Evolutionary conservation across 352 stramenopile species (phyloP).

Genomic region (Globisporangium emineosum): DNA sequence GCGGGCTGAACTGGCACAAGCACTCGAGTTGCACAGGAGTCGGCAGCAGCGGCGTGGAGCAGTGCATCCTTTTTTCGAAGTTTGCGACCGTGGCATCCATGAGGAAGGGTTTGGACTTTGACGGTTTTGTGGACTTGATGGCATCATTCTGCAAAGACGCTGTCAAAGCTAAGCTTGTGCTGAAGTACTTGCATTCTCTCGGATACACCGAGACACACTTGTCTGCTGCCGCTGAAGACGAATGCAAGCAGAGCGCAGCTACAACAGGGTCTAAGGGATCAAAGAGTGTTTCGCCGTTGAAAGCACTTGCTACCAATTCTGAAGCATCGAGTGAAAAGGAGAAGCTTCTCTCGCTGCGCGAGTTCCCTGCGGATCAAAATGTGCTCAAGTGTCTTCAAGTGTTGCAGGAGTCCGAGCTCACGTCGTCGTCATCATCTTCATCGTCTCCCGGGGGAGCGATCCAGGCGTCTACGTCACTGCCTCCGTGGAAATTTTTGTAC

Average conservation of each 20-base stretch:
- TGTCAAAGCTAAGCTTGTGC: slow-evolving; percentile 38
- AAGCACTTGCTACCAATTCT: neutral
- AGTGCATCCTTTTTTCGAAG: slow-evolving; percentile 74
- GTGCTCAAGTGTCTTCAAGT: slow-evolving; percentile 76
- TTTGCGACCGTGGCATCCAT: slow-evolving; percentile 36
- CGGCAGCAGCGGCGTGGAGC: slow-evolving; percentile 10
- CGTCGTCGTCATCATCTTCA: neutral
- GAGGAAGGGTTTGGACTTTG: slow-evolving; percentile 26
- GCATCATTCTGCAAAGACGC: slow-evolving; percentile 39
- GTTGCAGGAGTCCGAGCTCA: slow-evolving; percentile 27
- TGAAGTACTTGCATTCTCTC: slow-evolving; percentile 44
- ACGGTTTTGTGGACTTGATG: slow-evolving; percentile 47
- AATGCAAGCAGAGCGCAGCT: slow-evolving; percentile 1
- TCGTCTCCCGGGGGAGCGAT: neutral
- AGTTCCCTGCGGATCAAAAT: slow-evolving; percentile 68
- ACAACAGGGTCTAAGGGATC: neutral
- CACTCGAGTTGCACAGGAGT: neutral
- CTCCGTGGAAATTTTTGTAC: slow-evolving; percentile 76
- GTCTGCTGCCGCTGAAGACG: slow-evolving; percentile 21
- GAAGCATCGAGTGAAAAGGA: neutral
- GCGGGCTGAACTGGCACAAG: slow-evolving; percentile 13
- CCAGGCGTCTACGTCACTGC: slow-evolving; percentile 14
- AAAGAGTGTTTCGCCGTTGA: neutral
- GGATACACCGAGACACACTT: slow-evolving; percentile 36
- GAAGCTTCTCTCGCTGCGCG: slow-evolving; percentile 23